Evolutionary conservation across 1,284 basidiomycete genomes (phyloP).

Genomic region (Pseudozyma tsukubaensis): DNA sequence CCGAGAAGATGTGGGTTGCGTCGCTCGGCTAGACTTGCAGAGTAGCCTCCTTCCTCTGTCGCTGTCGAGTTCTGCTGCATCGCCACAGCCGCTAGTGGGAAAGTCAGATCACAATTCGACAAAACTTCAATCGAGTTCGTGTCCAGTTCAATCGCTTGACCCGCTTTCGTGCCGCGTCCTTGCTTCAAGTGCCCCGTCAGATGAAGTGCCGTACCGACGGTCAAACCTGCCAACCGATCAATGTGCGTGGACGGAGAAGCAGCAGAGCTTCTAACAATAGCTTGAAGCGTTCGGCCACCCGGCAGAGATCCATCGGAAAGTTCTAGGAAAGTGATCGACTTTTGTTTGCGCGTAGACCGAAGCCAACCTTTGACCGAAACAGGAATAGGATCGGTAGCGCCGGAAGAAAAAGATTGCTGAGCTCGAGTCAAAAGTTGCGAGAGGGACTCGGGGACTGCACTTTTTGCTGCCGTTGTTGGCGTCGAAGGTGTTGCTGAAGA

Average conservation of each 20-base stretch:
- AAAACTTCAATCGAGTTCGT: conserved; percentile 32
- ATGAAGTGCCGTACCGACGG: conserved; percentile 54
- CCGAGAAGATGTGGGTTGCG: conserved; percentile 53
- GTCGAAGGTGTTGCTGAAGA: too few species aligned
- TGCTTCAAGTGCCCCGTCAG: conserved; percentile 41
- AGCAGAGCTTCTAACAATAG: conserved; percentile 37
- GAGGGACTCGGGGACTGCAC: conserved; percentile 33
- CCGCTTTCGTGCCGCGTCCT: conserved; percentile 42
- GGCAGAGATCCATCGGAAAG: conserved; percentile 61
- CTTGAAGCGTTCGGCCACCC: conserved; percentile 56
- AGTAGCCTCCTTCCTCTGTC: conserved; percentile 14
- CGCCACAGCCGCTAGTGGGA: conserved; percentile 33
- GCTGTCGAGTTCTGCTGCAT: conserved; percentile 31
- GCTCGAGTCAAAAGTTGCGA: conserved; percentile 19
- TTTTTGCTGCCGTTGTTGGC: too few species aligned
- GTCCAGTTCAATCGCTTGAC: conserved; percentile 57
- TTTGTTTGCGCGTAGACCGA: conserved; percentile 54
- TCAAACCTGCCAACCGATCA: conserved; percentile 35
- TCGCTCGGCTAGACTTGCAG: conserved; percentile 41
- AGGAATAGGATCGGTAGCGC: conserved; percentile 9
- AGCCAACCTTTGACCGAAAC: conserved; percentile 51
- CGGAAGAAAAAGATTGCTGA: neutral
- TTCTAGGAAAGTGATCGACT: conserved; percentile 60
- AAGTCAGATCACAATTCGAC: conserved; percentile 45
- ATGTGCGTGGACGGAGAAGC: conserved; percentile 17